Evolutionary conservation across 2,329 filamentous ascomycete species (phyloP).

Genomic region (Torrubiellomyces zombiae): DNA sequence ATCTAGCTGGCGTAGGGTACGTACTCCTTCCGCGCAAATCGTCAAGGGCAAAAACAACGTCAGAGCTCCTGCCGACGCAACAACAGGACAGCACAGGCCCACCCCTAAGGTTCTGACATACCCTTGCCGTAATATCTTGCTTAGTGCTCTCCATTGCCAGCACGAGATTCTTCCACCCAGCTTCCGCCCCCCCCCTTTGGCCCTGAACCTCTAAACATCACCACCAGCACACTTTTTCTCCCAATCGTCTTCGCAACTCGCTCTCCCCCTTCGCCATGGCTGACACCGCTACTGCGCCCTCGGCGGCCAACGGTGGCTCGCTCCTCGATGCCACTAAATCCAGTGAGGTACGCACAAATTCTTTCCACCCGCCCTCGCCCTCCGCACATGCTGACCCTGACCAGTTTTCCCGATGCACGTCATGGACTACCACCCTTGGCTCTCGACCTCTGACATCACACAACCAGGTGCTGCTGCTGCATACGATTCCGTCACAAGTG

Average conservation of each 20-base stretch:
- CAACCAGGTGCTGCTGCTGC: conserved; percentile 30
- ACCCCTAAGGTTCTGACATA: too few relatives aligned
- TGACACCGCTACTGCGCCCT: conserved; percentile 13
- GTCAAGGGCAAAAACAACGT: too few relatives aligned
- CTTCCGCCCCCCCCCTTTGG: too few relatives aligned
- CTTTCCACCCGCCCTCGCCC: conserved; percentile 4
- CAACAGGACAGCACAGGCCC: too few relatives aligned
- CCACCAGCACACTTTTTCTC: conserved; percentile 1
- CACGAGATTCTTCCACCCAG: too few relatives aligned
- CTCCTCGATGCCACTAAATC: conserved; percentile 29
- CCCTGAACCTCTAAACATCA: too few relatives aligned
- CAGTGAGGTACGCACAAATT: conserved; percentile 38
- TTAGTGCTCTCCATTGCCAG: too few relatives aligned
- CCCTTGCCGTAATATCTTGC: too few relatives aligned
- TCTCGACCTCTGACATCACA: conserved; percentile 14
- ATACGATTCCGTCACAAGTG: conserved; percentile 29
- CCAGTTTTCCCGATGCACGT: background rate
- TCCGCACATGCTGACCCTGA: background rate
- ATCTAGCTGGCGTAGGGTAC: too few relatives aligned
- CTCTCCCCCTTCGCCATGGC: conserved; percentile 9
- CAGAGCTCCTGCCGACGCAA: too few relatives aligned
- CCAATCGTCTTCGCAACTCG: conserved; percentile 2
- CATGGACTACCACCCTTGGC: background rate
- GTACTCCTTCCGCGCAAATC: too few relatives aligned
- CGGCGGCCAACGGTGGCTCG: conserved; percentile 28